A percentile compares a stretch with the other conserved stretches of the same genome.
phyloP scores from a whole-genome alignment of 2,329 filamentous ascomycete genomes.

The Ophioceras dolichostomum region DNA sequence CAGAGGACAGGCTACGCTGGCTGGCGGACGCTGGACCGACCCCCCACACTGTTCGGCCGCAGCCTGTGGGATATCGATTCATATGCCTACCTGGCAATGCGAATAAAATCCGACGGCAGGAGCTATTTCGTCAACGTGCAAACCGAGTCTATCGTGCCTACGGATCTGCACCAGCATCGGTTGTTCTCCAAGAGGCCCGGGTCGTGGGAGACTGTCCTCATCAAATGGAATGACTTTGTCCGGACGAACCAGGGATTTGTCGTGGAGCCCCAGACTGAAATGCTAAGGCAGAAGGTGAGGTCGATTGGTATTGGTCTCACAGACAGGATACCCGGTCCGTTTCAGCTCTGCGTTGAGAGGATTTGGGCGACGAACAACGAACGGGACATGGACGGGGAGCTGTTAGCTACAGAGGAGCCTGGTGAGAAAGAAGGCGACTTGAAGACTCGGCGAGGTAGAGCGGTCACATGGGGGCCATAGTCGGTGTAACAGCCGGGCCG shows the following conservation, averaged over 20 bases:
- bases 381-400: constrained; percentile 20
- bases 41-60: constrained; percentile 72
- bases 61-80: constrained; percentile 82
- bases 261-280: constrained; percentile 83
- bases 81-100: constrained; percentile 76
- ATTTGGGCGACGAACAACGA: constrained; percentile 81
- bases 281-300: constrained; percentile 74
- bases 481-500: too few species aligned
- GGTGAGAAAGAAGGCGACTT: constrained; percentile 21
- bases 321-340: constrained; percentile 78
- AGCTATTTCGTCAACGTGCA: constrained; percentile 94
- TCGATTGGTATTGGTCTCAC: constrained; percentile 82
- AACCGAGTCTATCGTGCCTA: constrained; percentile 84
- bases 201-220: constrained; percentile 89
- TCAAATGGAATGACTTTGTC: constrained; percentile 88
- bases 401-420: too few species aligned
- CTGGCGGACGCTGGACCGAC: constrained; percentile 71
- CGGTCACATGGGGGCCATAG: constrained; percentile 29
- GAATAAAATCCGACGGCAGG: constrained; percentile 80
- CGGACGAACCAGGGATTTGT: constrained; percentile 87
- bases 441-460: constrained; percentile 27
- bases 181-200: constrained; percentile 68
- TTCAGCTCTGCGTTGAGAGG: constrained; percentile 72
- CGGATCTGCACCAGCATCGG: constrained; percentile 92
- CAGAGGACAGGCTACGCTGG: constrained; percentile 79